Evolutionary conservation across 2,329 filamentous ascomycete species (phyloP), one percentile per base, ranked within the genome.

Genomic region (Ophiostoma quercus): DNA sequence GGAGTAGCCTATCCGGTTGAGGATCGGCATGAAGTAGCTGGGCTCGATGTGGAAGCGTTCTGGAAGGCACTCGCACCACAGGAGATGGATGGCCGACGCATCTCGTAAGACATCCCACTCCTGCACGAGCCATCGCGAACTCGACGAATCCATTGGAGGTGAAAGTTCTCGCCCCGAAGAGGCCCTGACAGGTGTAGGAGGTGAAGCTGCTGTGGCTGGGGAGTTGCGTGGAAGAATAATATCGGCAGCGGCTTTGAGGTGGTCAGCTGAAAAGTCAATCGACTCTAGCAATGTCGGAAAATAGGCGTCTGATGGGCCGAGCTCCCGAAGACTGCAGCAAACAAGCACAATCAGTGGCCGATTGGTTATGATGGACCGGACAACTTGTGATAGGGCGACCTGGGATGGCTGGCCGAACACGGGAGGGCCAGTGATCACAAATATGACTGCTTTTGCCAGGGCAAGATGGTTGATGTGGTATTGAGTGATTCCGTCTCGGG

Each of bases 391-490:
- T 41, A 83, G 76, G 65, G 79, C 75, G 19, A 84, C 77, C 73
- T 88, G 85, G 9, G 85, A 82, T 19, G 79, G 78, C 71, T 87
- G 83, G 6, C 83, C 81, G 14, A 79, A 73, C n/a, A 76, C 75
- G 3, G 82, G 79, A 51, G 81, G 80, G 1, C 83, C 83, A 3
- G 84, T 84, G 57, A 88, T 82, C 70, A 91, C 84, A 71, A 90
- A 86, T 16, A 92, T 77, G 47, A 91, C 80, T 1, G 83, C 82
- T 66, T 83, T 84, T 3, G 88, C 87, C 69, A 85, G 80, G 70
- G 82, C 83, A 68, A 92, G 83, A 74, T 90, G 90, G 68, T 83
- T 83, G 67, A 84, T 79, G 77, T 93, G 88, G 63, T 85, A 83
- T 29, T 83, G 82, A 2, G 87, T 90, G 76, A 92, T 87, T 60